phyloP scores from a whole-genome alignment of 192 early-diverging fungal genomes.

The Globomyces pollinis-pini region DNA sequence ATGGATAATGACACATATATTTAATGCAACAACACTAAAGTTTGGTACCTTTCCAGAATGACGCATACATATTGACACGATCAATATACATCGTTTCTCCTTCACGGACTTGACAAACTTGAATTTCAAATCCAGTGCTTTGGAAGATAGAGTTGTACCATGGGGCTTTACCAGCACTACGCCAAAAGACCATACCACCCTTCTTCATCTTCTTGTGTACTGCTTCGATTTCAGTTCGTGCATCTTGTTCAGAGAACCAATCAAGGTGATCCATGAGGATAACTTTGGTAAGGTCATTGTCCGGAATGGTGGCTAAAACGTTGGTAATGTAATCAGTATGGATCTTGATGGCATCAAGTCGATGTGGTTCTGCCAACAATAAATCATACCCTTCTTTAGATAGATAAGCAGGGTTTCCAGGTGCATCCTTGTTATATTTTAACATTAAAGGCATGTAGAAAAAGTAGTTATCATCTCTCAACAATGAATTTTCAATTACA shows the following conservation, averaged over 20 bases:
- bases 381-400: slow-evolving; percentile 58
- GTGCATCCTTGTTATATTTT: slow-evolving; percentile 47
- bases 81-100: slow-evolving; percentile 60
- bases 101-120: slow-evolving; percentile 60
- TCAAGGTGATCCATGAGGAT: slow-evolving; percentile 88
- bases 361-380: slow-evolving; percentile 32
- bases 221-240: slow-evolving; percentile 60
- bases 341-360: slow-evolving; percentile 59
- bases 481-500: slow-evolving; percentile 50
- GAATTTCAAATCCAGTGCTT: slow-evolving; percentile 58
- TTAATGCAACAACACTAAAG: too few species aligned
- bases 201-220: slow-evolving; percentile 49
- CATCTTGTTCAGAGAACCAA: slow-evolving; percentile 66
- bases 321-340: slow-evolving; percentile 78
- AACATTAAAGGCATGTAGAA: slow-evolving; percentile 69
- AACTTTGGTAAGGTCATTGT: slow-evolving; percentile 64
- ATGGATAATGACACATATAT: too few species aligned
- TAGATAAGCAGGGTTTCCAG: slow-evolving; percentile 64
- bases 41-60: slow-evolving; percentile 26
- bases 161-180: slow-evolving; percentile 68
- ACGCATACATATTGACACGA: slow-evolving; percentile 79
- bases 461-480: slow-evolving; percentile 75
- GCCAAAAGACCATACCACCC: slow-evolving; percentile 72
- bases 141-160: slow-evolving; percentile 78
- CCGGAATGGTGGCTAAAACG: slow-evolving; percentile 47